Conservation (phyloP, 2,329 filamentous ascomycete species). For the Sclerotinia minor region DNA sequence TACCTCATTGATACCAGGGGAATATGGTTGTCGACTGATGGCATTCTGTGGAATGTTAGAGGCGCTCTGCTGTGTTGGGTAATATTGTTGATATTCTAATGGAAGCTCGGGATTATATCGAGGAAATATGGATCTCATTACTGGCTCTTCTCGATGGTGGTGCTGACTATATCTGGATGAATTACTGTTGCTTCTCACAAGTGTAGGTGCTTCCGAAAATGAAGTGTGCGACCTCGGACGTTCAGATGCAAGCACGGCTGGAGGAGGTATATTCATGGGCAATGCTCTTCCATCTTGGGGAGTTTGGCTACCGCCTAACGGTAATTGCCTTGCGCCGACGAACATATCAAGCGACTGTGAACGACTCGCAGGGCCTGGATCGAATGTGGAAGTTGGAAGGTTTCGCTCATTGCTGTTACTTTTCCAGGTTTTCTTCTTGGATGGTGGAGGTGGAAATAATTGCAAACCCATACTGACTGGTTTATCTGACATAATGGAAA, state of each 20-base stretch:
- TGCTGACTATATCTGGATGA: constrained; percentile 58
- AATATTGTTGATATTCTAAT: constrained; percentile 69
- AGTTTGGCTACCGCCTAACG: constrained; percentile 32
- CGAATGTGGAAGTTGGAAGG: constrained; percentile 33
- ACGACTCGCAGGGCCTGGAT: constrained; percentile 31
- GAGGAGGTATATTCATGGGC: constrained; percentile 34
- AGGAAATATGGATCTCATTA: constrained; percentile 73
- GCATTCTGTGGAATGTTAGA: constrained; percentile 62
- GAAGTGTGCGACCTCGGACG: constrained; percentile 51
- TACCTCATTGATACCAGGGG: constrained; percentile 39
- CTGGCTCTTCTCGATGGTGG: constrained; percentile 48
- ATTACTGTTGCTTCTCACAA: constrained; percentile 52
- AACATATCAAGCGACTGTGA: constrained; percentile 32
- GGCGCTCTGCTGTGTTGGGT: constrained; percentile 64
- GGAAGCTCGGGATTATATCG: constrained; percentile 68
- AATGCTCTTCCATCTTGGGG: constrained; percentile 28
- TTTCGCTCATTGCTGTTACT: constrained; percentile 37
- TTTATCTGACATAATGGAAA: constrained; percentile 34
- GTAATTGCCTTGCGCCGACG: constrained; percentile 29
- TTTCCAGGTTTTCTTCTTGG: constrained; percentile 36
- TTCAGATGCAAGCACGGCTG: constrained; percentile 35
- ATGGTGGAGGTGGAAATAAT: constrained; percentile 41
- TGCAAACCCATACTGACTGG: constrained; percentile 39
- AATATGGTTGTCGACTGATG: constrained; percentile 66
- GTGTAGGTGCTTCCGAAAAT: constrained; percentile 52